Evolutionary conservation across 176 grass and related monocot species (phyloP).

Genomic region (Carex littledalei): DNA sequence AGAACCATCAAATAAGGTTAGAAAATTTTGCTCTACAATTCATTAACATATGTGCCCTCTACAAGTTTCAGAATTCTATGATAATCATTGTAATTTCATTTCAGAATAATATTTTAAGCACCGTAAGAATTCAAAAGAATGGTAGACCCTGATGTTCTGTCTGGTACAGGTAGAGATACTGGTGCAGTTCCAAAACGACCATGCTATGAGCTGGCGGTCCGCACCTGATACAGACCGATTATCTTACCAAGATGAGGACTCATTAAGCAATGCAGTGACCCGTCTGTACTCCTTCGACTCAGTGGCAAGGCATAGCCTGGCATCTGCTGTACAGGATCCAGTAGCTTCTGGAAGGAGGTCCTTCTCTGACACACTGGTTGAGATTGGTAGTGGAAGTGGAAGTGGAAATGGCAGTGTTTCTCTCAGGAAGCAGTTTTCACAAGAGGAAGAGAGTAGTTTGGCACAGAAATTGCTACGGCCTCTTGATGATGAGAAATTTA

Average conservation of each 20-base stretch:
- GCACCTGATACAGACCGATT: constrained; percentile 65
- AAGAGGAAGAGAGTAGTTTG: constrained; percentile 69
- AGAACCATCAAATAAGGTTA: constrained; percentile 93
- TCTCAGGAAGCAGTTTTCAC: constrained; percentile 62
- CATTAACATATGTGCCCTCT: neutral
- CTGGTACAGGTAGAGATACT: constrained; percentile 74
- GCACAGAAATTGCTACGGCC: constrained; percentile 74
- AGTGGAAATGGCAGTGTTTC: constrained; percentile 38
- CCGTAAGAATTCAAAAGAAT: neutral
- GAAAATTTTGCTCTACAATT: constrained; percentile 5
- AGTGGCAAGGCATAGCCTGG: constrained; percentile 49
- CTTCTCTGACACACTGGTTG: constrained; percentile 51
- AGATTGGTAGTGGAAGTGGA: constrained; percentile 26
- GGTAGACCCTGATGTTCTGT: constrained; percentile 1
- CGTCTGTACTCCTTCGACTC: constrained; percentile 47
- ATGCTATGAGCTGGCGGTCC: constrained; percentile 80
- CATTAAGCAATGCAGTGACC: constrained; percentile 39
- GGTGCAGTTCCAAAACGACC: constrained; percentile 70
- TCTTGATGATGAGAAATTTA: constrained; percentile 67
- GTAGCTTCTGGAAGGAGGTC: constrained; percentile 59
- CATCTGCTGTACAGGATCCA: constrained; percentile 51
- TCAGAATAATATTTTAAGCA: neutral
- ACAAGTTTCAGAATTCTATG: neutral
- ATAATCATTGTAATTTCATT: neutral
- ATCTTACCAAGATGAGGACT: constrained; percentile 48